Evolutionary conservation across 164 flowering plant species (phyloP).

Genomic region (Aristolochia californica): DNA sequence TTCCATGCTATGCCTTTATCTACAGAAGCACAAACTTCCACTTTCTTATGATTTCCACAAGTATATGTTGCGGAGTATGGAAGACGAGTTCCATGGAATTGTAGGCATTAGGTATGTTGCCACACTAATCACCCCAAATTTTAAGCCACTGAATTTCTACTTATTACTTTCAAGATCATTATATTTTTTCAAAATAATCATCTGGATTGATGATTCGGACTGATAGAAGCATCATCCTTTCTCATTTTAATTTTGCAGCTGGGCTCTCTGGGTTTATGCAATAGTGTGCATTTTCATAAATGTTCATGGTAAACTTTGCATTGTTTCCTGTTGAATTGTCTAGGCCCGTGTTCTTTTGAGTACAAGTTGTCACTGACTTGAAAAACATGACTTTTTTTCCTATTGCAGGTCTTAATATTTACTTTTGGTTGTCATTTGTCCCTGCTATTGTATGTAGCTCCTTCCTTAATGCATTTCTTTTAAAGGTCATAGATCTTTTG

Average conservation of each 20-base stretch:
- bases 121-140: neutral
- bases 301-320: slow-evolving; percentile 62
- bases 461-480: neutral
- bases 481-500: neutral
- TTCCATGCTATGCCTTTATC: neutral
- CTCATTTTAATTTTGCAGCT: slow-evolving; percentile 42
- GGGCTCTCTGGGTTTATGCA: slow-evolving; percentile 91
- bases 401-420: slow-evolving; percentile 66
- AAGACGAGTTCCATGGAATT: slow-evolving; percentile 87
- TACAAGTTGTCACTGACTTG: neutral
- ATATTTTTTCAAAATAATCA: neutral
- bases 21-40: slow-evolving; percentile 83
- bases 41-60: slow-evolving; percentile 75
- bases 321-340: neutral
- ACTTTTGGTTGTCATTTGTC: slow-evolving; percentile 95
- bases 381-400: slow-evolving; percentile 4
- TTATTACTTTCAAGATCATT: neutral
- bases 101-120: slow-evolving; percentile 71
- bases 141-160: too few relatives aligned
- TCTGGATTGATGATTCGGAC: neutral
- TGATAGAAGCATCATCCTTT: neutral
- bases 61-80: slow-evolving; percentile 96
- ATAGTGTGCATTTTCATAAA: slow-evolving; percentile 83
- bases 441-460: slow-evolving; percentile 69
- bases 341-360: neutral